These are phyloP conservation scores for Microbotryum intermedium DNA, from an alignment of 1,284 basidiomycete genomes.

Conservation along the genomic window DNA sequence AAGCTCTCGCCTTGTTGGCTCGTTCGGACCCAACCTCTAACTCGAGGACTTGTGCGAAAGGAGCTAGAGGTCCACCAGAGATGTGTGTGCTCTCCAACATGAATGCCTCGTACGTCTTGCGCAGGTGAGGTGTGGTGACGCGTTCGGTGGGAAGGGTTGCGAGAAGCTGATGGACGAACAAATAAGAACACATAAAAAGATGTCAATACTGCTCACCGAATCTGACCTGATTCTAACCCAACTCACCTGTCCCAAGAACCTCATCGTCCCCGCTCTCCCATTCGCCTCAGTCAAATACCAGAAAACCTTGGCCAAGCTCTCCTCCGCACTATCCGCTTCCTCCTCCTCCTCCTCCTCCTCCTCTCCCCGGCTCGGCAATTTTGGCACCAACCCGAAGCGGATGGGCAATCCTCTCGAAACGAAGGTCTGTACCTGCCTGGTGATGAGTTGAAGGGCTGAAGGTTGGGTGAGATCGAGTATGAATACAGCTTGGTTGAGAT, in stretches of 20 bases:
- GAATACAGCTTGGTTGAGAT: slow-evolving; percentile 72
- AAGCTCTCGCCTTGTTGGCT: slow-evolving; percentile 14
- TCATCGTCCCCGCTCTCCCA: slow-evolving; percentile 54
- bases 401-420: slow-evolving; percentile 65
- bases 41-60: slow-evolving; percentile 34
- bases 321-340: slow-evolving; percentile 1
- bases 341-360: slow-evolving; percentile 43
- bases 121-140: slow-evolving; percentile 30
- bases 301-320: slow-evolving; percentile 60
- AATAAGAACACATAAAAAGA: not conserved
- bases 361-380: slow-evolving; percentile 47
- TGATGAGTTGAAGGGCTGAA: slow-evolving; percentile 54
- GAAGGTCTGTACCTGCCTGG: slow-evolving; percentile 55
- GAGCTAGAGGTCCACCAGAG: slow-evolving; percentile 12
- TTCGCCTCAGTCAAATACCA: slow-evolving; percentile 57
- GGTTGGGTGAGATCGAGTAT: slow-evolving; percentile 65
- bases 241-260: slow-evolving; percentile 22
- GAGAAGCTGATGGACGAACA: not conserved
- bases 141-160: not conserved
- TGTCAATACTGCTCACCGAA: no score
- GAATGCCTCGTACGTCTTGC: slow-evolving; percentile 33
- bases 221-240: not conserved
- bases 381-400: slow-evolving; percentile 73
- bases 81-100: slow-evolving; percentile 28
- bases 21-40: slow-evolving; percentile 31